These are phyloP conservation scores for Verticillium zaregamsianum DNA, from an alignment of 2,329 filamentous ascomycete genomes.

Conservation along the genomic window DNA sequence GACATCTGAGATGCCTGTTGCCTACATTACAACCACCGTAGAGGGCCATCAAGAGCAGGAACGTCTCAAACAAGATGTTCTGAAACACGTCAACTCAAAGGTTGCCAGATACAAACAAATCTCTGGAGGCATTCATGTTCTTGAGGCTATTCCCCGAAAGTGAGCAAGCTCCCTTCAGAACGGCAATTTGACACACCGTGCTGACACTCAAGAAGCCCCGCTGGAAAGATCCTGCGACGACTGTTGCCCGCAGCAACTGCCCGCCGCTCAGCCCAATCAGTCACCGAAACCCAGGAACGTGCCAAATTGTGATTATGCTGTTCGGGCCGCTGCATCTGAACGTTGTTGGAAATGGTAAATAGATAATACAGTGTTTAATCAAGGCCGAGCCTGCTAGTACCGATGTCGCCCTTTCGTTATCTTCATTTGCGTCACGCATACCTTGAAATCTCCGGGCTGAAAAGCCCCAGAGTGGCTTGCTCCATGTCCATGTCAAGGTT, in stretches of 20 bases:
- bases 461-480: not conserved
- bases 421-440: not conserved
- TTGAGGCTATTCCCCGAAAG: constrained; percentile 6
- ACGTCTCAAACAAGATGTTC: not conserved
- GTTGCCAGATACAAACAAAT: constrained; percentile 7
- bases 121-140: constrained; percentile 3
- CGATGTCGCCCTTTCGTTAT: not conserved
- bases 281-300: not conserved
- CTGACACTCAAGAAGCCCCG: not conserved
- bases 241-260: constrained; percentile 4
- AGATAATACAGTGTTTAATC: not conserved
- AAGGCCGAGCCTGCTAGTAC: not conserved
- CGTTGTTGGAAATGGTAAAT: not conserved
- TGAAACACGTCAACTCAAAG: not conserved
- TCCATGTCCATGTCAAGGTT: constrained; percentile 6
- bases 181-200: not conserved
- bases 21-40: constrained; percentile 4
- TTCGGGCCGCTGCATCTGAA: not conserved
- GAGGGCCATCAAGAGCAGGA: not conserved
- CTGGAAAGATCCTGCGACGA: constrained; percentile 7
- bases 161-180: not conserved
- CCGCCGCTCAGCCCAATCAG: not conserved
- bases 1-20: constrained; percentile 7
- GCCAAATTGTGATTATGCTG: not conserved
- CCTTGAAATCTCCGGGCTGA: not conserved